A percentile compares a stretch with the other conserved stretches of the same genome.
Conservation (phyloP, 768 basidiomycete genomes). For the Termitomyces sp. region DNA sequence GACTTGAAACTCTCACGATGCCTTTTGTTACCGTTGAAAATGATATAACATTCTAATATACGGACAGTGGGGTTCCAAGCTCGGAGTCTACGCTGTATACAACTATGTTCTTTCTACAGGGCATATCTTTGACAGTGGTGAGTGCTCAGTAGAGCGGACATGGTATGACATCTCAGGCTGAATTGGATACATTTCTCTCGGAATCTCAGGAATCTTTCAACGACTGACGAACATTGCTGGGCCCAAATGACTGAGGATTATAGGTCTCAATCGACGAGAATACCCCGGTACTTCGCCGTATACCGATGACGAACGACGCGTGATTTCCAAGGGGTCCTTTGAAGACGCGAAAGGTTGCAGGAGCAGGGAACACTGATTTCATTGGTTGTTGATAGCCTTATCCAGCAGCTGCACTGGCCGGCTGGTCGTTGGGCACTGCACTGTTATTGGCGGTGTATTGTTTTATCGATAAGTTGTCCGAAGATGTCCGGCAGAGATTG, state of each 20-base stretch:
- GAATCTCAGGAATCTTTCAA: slow-evolving; percentile 23
- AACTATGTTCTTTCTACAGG: slow-evolving; percentile 20
- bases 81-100: neutral
- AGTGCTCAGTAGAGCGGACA: too few species aligned
- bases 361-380: slow-evolving; percentile 26
- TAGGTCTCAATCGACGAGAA: slow-evolving; percentile 28
- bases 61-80: neutral
- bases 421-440: slow-evolving; percentile 26
- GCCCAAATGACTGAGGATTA: slow-evolving; percentile 19
- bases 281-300: slow-evolving; percentile 29
- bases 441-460: slow-evolving; percentile 20
- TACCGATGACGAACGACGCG: slow-evolving; percentile 19
- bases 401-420: slow-evolving; percentile 17
- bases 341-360: slow-evolving; percentile 14
- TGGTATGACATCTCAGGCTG: too few species aligned
- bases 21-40: neutral
- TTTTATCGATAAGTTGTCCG: slow-evolving; percentile 15
- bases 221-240: slow-evolving; percentile 16
- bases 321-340: slow-evolving; percentile 12
- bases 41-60: neutral
- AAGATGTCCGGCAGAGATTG: slow-evolving; percentile 12
- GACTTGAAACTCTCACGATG: neutral
- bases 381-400: slow-evolving; percentile 22
- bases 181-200: too few species aligned
- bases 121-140: slow-evolving; percentile 22